These are phyloP conservation scores for Penicillium paxilli DNA, from an alignment of 495 filamentous ascomycete genomes.

Conservation along the genomic window DNA sequence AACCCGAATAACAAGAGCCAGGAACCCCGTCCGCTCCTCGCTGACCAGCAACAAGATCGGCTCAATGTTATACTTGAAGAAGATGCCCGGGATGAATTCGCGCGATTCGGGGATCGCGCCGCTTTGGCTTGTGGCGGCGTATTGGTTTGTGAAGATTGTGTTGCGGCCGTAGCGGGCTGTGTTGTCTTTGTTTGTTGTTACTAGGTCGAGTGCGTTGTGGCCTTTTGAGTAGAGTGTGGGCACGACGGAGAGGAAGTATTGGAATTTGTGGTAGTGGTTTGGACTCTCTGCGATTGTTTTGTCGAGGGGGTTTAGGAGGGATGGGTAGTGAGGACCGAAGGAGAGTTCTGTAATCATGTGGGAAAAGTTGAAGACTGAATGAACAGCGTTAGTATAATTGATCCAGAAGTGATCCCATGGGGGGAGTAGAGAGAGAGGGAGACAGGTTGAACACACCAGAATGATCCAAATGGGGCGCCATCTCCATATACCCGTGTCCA, in stretches of 20 bases:
- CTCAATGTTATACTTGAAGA: conserved; percentile 99
- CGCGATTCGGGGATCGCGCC: conserved; percentile 63
- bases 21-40: conserved; percentile 73
- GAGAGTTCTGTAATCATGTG: conserved; percentile 96
- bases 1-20: conserved; percentile 73
- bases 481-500: conserved; percentile 88
- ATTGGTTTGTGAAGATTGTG: conserved; percentile 92
- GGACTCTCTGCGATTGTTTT: conserved; percentile 76
- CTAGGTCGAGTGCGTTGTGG: conserved; percentile 45
- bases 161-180: conserved; percentile 32
- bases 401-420: background rate
- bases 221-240: conserved; percentile 86
- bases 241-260: conserved; percentile 97
- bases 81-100: conserved; percentile 76
- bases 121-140: conserved; percentile 88
- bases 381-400: background rate
- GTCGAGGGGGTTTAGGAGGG: conserved; percentile 91
- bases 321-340: conserved; percentile 93
- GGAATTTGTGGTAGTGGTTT: conserved; percentile 87
- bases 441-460: conserved; percentile 61
- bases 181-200: conserved; percentile 27
- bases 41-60: conserved; percentile 84
- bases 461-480: conserved; percentile 82
- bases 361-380: conserved; percentile 77
- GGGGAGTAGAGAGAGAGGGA: background rate